Conservation (phyloP, 495 filamentous ascomycete genomes). For the Margaritispora aquatica region DNA sequence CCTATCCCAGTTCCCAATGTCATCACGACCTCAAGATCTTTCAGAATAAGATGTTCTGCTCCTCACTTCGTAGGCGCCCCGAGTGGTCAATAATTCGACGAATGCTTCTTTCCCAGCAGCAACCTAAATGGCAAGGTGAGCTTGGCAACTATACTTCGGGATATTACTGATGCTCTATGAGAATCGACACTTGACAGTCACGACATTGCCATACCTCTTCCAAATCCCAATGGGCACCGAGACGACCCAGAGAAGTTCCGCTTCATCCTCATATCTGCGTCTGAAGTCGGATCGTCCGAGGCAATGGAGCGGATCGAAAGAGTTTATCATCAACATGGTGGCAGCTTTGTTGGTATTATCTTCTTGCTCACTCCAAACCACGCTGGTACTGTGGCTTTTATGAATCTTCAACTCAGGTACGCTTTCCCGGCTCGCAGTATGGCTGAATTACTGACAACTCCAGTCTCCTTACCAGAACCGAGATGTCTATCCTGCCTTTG, state of each 20-base stretch:
- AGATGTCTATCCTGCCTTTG: slow-evolving; percentile 33
- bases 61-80: slow-evolving; percentile 44
- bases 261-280: slow-evolving; percentile 47
- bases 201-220: slow-evolving; percentile 45
- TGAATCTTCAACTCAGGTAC: slow-evolving; percentile 38
- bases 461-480: slow-evolving; percentile 15
- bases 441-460: neutral
- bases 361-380: slow-evolving; percentile 39
- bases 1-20: no score
- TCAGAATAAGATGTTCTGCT: slow-evolving; percentile 42
- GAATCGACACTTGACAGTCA: slow-evolving; percentile 45
- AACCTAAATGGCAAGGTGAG: slow-evolving; percentile 43
- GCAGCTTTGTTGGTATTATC: slow-evolving; percentile 39
- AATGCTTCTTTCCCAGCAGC: slow-evolving; percentile 32
- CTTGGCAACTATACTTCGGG: neutral
- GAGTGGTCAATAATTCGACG: slow-evolving; percentile 43
- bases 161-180: slow-evolving; percentile 16
- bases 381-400: slow-evolving; percentile 27
- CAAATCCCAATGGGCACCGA: slow-evolving; percentile 13
- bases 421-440: neutral
- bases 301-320: slow-evolving; percentile 39
- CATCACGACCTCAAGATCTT: neutral
- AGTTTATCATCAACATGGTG: slow-evolving; percentile 37
- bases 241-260: slow-evolving; percentile 28
- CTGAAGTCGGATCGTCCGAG: slow-evolving; percentile 31